phyloP scores from a whole-genome alignment of 805 yeast genomes.

The Ogataea haglerorum region DNA sequence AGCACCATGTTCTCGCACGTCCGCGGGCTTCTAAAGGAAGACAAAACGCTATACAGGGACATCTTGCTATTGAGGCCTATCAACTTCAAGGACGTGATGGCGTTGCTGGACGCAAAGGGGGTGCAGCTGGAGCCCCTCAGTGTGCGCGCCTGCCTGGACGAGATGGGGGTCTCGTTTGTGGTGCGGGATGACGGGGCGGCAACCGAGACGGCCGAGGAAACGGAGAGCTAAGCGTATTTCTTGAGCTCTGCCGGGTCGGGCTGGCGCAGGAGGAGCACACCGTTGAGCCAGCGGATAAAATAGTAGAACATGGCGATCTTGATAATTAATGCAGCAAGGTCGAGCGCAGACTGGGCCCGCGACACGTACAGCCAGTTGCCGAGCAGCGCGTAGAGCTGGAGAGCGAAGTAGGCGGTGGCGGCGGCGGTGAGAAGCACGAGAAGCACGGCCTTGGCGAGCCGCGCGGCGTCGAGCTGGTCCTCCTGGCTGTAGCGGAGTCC shows the following conservation, averaged over 20 bases:
- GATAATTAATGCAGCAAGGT: slow-evolving; percentile 14
- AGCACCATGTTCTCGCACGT: slow-evolving; percentile 17
- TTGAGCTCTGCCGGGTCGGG: slow-evolving; percentile 28
- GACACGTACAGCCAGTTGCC: slow-evolving; percentile 10
- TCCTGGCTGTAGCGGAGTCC: slow-evolving; percentile 9
- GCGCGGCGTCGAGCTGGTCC: slow-evolving; percentile 7
- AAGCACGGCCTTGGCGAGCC: slow-evolving; percentile 20
- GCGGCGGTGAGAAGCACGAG: slow-evolving; percentile 14
- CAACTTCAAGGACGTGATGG: slow-evolving; percentile 17
- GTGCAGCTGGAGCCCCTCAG: slow-evolving; percentile 19
- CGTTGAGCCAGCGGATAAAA: slow-evolving; percentile 21
- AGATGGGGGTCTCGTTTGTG: slow-evolving; percentile 29
- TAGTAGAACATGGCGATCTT: slow-evolving; percentile 18
- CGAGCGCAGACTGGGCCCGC: slow-evolving; percentile 10
- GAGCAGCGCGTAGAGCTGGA: slow-evolving; percentile 13
- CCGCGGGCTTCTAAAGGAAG: slow-evolving; percentile 14
- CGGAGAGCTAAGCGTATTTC: slow-evolving; percentile 21
- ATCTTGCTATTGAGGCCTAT: slow-evolving; percentile 28
- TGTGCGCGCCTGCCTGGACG: slow-evolving; percentile 27
- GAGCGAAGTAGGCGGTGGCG: slow-evolving; percentile 9
- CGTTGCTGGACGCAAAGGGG: slow-evolving; percentile 15
- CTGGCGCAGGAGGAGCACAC: slow-evolving; percentile 19
- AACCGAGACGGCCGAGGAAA: neutral
- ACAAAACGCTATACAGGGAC: slow-evolving; percentile 15
- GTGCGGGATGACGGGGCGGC: slow-evolving; percentile 4